Base-by-base conservation (phyloP, 2,329 filamentous ascomycete genomes). In the Arthrobotrys iridis region DNA sequence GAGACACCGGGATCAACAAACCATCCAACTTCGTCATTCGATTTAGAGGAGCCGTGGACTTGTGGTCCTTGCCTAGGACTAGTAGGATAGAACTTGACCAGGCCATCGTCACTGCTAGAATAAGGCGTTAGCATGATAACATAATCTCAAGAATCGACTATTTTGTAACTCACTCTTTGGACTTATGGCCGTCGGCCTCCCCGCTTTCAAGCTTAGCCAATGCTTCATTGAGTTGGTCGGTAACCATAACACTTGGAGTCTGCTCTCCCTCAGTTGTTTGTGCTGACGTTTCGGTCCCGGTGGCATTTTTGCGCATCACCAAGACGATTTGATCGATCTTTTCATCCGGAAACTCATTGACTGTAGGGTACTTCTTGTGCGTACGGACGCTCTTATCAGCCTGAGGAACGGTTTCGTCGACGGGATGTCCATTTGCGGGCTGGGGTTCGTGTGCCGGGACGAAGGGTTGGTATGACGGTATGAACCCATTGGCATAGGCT, bases 281-380 rank as follows among this genome's bases (percentile, higher is more conserved):
- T 11, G 70, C 43, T 11, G 41, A 35, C 18, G 62, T 40, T 11
- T 68, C 71, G 20, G 26, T 26, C 28, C 28, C 28, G 6, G 50
- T n/a, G 15, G 37, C 35, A 37, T 50, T 67, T 48, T 59, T 75
- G 11, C 72, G 72, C 11, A 57, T 65, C 20, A 76, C 66, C 58
- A 76, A 40, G 15, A 76, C 52, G 8, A 76, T 57, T 24, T 65
- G 64, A 48, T 71, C 70, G 41, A 79, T 72, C 37, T 79, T 77
- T 4, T 68, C 62, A 71, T 79, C 78, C 4, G 75, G 50, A 60
- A 78, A 79, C 33, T 79, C 78, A 52, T 77, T 62, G 43, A 64
- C 33, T 11, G 66, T 66, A 26, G 71, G 71, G 33, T 68, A 75
- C 37, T 75, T 77, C 59, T 41, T 63, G 59, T 67, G 78, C 66